phyloP scores from a whole-genome alignment of 768 basidiomycete genomes.

The Strobilomyces dryophilus region DNA sequence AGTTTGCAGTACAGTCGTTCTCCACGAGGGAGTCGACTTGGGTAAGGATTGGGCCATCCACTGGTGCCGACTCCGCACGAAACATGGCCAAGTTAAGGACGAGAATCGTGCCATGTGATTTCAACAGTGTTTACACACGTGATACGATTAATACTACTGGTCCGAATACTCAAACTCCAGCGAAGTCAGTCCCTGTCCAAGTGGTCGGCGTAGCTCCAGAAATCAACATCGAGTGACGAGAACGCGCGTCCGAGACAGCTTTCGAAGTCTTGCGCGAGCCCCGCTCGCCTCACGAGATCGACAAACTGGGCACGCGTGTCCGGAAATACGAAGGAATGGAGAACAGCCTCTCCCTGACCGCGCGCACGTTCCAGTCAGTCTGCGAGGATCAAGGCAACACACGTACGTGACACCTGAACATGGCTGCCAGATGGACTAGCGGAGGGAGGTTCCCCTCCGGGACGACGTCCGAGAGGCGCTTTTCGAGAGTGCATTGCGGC shows the following conservation, averaged over 20 bases:
- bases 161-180: too few relatives aligned
- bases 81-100: background rate
- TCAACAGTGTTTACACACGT: too few relatives aligned
- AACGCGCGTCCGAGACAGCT: slow-evolving; percentile 22
- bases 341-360: slow-evolving; percentile 49
- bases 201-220: slow-evolving; percentile 58
- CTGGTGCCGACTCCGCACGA: background rate
- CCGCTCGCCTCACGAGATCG: slow-evolving; percentile 46
- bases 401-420: slow-evolving; percentile 61
- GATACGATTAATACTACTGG: too few relatives aligned
- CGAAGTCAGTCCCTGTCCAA: background rate
- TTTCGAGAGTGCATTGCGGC: slow-evolving; percentile 4
- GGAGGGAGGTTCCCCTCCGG: slow-evolving; percentile 22
- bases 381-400: slow-evolving; percentile 1
- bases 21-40: background rate
- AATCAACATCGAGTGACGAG: slow-evolving; percentile 47
- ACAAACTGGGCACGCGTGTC: slow-evolving; percentile 70
- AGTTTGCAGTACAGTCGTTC: background rate
- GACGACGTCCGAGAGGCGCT: slow-evolving; percentile 8
- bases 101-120: slow-evolving; percentile 6
- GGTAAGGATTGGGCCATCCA: background rate
- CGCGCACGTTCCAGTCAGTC: slow-evolving; percentile 8
- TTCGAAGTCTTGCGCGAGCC: slow-evolving; percentile 34
- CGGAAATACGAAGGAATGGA: slow-evolving; percentile 65
- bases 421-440: slow-evolving; percentile 42